A percentile compares a stretch with the other conserved stretches of the same genome.
Evolutionary conservation across 352 stramenopile species (phyloP).

Genomic region (Aphanomyces euteiches): DNA sequence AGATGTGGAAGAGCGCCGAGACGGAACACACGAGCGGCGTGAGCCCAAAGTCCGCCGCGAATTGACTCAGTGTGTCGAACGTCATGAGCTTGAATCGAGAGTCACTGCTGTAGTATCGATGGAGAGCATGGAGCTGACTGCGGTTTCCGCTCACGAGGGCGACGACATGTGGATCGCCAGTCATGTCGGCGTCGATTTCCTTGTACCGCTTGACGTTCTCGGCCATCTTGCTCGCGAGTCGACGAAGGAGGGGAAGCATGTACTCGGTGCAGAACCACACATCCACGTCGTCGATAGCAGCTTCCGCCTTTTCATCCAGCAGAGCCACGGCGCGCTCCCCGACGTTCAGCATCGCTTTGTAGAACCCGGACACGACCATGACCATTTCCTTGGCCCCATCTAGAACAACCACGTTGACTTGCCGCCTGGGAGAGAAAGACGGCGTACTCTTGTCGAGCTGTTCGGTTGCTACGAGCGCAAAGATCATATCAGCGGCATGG

Average conservation of each 20-base stretch:
- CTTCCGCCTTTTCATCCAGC: constrained; percentile 40
- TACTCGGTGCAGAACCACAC: constrained; percentile 61
- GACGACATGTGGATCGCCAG: constrained; percentile 30
- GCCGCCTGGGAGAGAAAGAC: neutral
- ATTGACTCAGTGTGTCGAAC: constrained; percentile 48
- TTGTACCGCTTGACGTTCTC: constrained; percentile 39
- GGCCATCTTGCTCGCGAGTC: constrained; percentile 42
- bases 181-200: constrained; percentile 47
- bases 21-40: constrained; percentile 34
- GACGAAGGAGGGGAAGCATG: constrained; percentile 49
- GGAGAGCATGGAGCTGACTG: constrained; percentile 42
- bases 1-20: constrained; percentile 46
- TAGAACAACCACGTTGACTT: neutral
- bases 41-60: constrained; percentile 50
- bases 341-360: constrained; percentile 55
- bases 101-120: constrained; percentile 54
- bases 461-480: constrained; percentile 37
- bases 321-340: constrained; percentile 48
- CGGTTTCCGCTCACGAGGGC: constrained; percentile 41
- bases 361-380: constrained; percentile 46
- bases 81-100: constrained; percentile 52
- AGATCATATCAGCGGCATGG: constrained; percentile 61
- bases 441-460: constrained; percentile 12
- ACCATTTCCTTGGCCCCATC: neutral
- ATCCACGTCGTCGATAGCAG: constrained; percentile 57